Evolutionary conservation across 371 early-diverging fungal species (phyloP).

Genomic region (Zychaea mexicana): DNA sequence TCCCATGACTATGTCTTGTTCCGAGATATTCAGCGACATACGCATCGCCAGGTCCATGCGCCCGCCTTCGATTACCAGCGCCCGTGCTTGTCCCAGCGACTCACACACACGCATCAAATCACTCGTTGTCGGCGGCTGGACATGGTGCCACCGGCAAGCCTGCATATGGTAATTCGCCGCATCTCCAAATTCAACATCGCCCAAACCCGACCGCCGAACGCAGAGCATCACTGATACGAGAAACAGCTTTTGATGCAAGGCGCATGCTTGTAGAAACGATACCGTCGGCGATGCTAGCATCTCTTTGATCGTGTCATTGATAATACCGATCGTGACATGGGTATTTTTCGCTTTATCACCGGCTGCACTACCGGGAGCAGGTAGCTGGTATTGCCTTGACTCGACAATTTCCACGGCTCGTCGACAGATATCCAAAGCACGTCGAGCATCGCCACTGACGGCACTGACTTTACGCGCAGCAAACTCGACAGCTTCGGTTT

Average conservation of each 20-base stretch:
- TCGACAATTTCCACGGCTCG: slow-evolving; percentile 87
- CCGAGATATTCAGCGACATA: slow-evolving; percentile 67
- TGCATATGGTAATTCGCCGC: slow-evolving; percentile 55
- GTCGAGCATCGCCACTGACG: slow-evolving; percentile 96
- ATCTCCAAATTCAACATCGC: slow-evolving; percentile 79
- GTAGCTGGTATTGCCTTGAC: slow-evolving; percentile 20
- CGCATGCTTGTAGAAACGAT: slow-evolving; percentile 69
- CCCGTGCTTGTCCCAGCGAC: slow-evolving; percentile 67
- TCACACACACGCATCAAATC: slow-evolving; percentile 70
- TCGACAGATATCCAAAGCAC: slow-evolving; percentile 94
- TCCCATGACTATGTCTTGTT: slow-evolving; percentile 80
- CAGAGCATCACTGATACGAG: slow-evolving; percentile 70
- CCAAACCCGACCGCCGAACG: slow-evolving; percentile 67
- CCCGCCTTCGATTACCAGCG: slow-evolving; percentile 69
- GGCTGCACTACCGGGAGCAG: background rate
- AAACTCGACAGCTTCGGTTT: slow-evolving; percentile 87
- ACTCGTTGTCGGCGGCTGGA: slow-evolving; percentile 64
- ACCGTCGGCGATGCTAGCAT: slow-evolving; percentile 83
- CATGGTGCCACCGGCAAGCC: slow-evolving; percentile 66
- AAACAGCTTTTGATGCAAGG: slow-evolving; percentile 86
- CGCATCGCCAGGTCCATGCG: slow-evolving; percentile 72
- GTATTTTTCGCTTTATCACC: background rate
- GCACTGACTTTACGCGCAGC: slow-evolving; percentile 95
- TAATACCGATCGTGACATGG: slow-evolving; percentile 76
- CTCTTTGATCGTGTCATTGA: slow-evolving; percentile 81